A percentile compares a stretch with the other conserved stretches of the same genome.
These are phyloP conservation scores for Vaccinium myrtillus DNA, from an alignment of 148 eudicot species.

Conservation along the genomic window DNA sequence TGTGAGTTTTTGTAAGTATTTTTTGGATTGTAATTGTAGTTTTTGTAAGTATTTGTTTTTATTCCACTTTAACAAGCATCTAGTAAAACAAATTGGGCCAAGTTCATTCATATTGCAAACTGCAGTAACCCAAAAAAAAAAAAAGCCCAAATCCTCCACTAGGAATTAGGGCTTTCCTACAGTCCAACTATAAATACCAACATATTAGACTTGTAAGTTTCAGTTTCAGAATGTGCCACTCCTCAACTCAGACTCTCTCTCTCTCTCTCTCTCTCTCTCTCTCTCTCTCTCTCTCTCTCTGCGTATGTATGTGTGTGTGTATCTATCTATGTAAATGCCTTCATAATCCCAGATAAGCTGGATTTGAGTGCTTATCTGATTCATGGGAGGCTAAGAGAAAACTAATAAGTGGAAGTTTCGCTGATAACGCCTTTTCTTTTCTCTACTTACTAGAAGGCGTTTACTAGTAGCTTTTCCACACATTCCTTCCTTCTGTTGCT, in stretches of 20 bases:
- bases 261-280: neutral
- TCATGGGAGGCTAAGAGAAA: constrained; percentile 64
- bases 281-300: neutral
- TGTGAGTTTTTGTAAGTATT: too few species aligned
- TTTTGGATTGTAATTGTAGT: too few species aligned
- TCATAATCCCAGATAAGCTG: constrained; percentile 70
- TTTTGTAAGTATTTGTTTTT: too few species aligned
- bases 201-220: neutral
- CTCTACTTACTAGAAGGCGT: constrained; percentile 35
- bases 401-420: constrained; percentile 54
- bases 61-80: too few species aligned
- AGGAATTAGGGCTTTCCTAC: too few species aligned
- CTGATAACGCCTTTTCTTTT: constrained; percentile 47
- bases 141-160: too few species aligned
- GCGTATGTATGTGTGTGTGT: neutral
- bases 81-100: too few species aligned
- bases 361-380: constrained; percentile 49
- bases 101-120: too few species aligned
- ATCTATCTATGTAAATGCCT: constrained; percentile 30
- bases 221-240: neutral
- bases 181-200: too few species aligned
- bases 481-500: constrained; percentile 2
- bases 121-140: too few species aligned
- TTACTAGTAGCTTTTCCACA: constrained; percentile 63
- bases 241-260: neutral